These are phyloP conservation scores for Teunomyces stri DNA, from an alignment of 805 yeast species.

Conservation along the genomic window DNA sequence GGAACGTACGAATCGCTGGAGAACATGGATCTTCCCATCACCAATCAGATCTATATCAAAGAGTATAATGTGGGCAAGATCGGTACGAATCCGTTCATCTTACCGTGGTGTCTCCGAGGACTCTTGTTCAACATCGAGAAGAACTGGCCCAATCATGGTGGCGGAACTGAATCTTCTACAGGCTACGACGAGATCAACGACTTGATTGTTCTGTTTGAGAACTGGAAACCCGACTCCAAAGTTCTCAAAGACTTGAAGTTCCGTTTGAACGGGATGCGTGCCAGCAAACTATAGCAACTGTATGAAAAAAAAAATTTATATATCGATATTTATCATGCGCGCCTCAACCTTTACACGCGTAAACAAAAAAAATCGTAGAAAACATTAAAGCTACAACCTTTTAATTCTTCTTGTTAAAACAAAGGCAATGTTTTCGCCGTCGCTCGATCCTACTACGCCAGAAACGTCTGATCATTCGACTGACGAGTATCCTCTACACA, in stretches of 20 bases:
- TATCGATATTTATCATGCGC: neutral
- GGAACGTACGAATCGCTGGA: slow-evolving; percentile 16
- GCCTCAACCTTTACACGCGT: neutral
- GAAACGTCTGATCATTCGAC: slow-evolving; percentile 14
- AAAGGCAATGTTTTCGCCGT: slow-evolving; percentile 8
- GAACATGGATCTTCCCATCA: slow-evolving; percentile 23
- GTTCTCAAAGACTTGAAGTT: slow-evolving; percentile 80
- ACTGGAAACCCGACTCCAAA: slow-evolving; percentile 87
- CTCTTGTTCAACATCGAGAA: slow-evolving; percentile 61
- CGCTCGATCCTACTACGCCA: slow-evolving; percentile 8
- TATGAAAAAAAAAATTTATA: too few species aligned
- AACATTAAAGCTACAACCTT: too few species aligned
- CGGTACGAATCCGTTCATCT: slow-evolving; percentile 75
- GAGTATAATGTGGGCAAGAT: slow-evolving; percentile 62
- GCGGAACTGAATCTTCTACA: slow-evolving; percentile 8
- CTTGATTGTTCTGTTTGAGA: slow-evolving; percentile 68
- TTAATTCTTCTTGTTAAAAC: neutral
- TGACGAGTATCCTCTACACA: slow-evolving; percentile 4
- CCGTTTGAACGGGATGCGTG: slow-evolving; percentile 56
- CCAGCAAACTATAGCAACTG: slow-evolving; percentile 29
- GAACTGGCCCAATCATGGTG: slow-evolving; percentile 34
- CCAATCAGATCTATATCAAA: slow-evolving; percentile 35
- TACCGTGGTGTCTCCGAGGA: slow-evolving; percentile 94
- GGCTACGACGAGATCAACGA: slow-evolving; percentile 55
- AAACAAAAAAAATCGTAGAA: neutral